phyloP scores from a whole-genome alignment of 148 eudicot genomes.

The Fagopyrum tataricum region DNA sequence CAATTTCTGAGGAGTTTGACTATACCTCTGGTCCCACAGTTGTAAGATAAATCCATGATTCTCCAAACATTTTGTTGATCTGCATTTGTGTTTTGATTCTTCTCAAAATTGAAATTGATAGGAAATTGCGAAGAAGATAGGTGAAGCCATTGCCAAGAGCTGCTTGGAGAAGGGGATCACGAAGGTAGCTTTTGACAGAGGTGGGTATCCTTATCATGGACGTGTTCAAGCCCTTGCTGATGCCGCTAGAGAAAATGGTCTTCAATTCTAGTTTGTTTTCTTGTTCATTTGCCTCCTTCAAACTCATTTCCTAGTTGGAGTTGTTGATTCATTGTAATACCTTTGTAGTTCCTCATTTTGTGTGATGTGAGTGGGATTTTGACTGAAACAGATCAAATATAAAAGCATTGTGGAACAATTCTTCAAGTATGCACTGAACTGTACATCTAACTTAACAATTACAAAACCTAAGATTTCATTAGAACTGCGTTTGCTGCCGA shows the following conservation, averaged over 20 bases:
- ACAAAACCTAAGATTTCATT: too few species aligned
- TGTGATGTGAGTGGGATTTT: too few species aligned
- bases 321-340: not conserved
- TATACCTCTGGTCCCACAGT: conserved; percentile 70
- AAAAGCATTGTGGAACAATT: too few species aligned
- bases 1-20: conserved; percentile 63
- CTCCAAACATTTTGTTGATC: not conserved
- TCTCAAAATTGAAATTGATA: conserved; percentile 10
- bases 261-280: conserved; percentile 33
- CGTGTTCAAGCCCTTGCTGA: conserved; percentile 72
- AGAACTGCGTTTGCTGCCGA: too few species aligned
- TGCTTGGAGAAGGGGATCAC: conserved; percentile 73
- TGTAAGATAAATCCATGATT: conserved; percentile 37
- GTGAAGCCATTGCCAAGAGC: conserved; percentile 57
- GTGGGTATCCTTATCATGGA: conserved; percentile 80
- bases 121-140: conserved; percentile 70
- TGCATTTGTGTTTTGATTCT: not conserved
- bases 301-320: not conserved
- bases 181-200: conserved; percentile 73
- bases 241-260: conserved; percentile 73
- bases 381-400: too few species aligned
- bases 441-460: too few species aligned
- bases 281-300: conserved; percentile 6
- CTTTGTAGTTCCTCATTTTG: too few species aligned
- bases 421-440: too few species aligned